Base-by-base conservation (phyloP, 495 filamentous ascomycete genomes). In the Penicillium egyptiacum region DNA sequence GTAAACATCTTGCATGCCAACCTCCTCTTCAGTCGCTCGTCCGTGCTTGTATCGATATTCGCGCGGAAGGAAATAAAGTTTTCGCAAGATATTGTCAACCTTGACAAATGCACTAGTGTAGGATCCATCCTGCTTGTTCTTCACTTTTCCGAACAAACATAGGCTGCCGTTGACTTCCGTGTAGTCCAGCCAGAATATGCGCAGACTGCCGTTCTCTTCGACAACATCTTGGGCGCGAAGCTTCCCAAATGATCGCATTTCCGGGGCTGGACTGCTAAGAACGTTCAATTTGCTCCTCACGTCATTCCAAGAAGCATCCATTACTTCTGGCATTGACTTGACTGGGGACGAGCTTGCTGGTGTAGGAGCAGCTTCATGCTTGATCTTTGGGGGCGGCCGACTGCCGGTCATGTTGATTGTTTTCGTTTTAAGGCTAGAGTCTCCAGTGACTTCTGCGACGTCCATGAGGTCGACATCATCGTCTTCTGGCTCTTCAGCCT, bases 161-260 rank as follows among this genome's bases (percentile, higher is more conserved):
- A 98, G 77, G 60, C 85, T 90, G 41, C 93, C 95, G 66, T 93
- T 91, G 70, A 97, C 77, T 68, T 98, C 94, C 0, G 90, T 91
- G 62, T 95, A 98, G 67, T 98, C 94, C 12, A 91, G 85, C 94
- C 94, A 98, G 74, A 96, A 98, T 79, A 98, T 88, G 61, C 87
- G 88, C 17, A 98, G 76, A 63, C 88, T 93, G 22, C 95, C 94
- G 67, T 98, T 92, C 60, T 88, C 84, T 67, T 98, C 94, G 30
- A 94, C 81, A 17, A 89, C 91, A 67, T 94, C 87, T 58, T 87
- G 81, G 19, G 90, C 79, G 43, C 85, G 83, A 19, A 96, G 72
- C 70, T 97, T 98, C 9, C 92, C 92, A 67, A 89, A 81, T 10
- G 68, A 76, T 23, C 73, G 73, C 39, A 79, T 75, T 55, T 91